Base-by-base conservation (phyloP, 139 green algal genomes). In the Ettlia oleoabundans region DNA sequence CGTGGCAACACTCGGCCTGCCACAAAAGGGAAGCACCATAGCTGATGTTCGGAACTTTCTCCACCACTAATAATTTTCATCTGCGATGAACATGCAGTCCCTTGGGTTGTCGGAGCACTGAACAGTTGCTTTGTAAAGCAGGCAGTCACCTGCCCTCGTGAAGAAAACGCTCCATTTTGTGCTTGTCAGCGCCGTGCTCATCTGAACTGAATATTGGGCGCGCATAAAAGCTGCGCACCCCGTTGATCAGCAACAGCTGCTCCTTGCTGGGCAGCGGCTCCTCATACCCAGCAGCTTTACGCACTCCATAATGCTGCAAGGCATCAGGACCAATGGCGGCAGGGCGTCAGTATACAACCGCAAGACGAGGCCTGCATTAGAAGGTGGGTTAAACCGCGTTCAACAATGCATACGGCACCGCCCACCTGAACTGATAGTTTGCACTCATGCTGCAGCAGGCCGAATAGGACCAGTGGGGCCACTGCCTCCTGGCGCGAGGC, bases 141-240 rank as follows among this genome's bases (percentile, higher is more conserved):
- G 19, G 65, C 65, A 22, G 47, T 24, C 79, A 84, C 79, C 79
- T 67, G 52, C 83, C 82, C 26, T 86, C 68, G 32, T 94, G 91
- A 86, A 99, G 84, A 80, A 97, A 99, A 33, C 92, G 85, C 88
- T 99, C 95, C 88, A 97, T 94, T 82, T 98, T 98, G 89, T 97
- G 91, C 87, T 98, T 98, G 86, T 98, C 94, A 7, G 86, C 78
- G 30, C 92, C 86, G 9, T 88, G 88, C 41, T 94, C 92, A 85
- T 98, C 94, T 1, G 71, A 91, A 13, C 87, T 94, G 62, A 94
- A 91, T 38, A 98, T 82, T 0, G 94, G 93, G 33, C 87, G 82
- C 1, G 87, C 87, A 4, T 40, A 32, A 66, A 90, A 96, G 8
- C 86, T 81, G 64, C 89, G 84, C 63, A 95, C 55, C 53, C 93